These are phyloP conservation scores for Saprolegnia parasitica DNA, from an alignment of 352 stramenopile species.

Conservation along the genomic window DNA sequence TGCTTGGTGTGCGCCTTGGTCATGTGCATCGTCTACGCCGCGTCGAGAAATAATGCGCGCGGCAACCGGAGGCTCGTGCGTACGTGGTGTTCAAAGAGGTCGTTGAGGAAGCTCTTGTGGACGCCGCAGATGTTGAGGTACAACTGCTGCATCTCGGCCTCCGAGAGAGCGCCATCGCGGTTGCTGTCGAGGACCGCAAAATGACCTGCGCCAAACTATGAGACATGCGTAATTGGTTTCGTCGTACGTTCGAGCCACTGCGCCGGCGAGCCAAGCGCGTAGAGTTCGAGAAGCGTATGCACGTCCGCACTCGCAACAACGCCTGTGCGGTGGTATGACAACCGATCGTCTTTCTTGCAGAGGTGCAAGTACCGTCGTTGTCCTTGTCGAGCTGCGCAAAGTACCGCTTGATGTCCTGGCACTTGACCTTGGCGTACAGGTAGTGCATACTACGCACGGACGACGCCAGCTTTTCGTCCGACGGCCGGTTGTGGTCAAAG, in stretches of 20 bases:
- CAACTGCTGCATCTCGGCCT: conserved; percentile 22
- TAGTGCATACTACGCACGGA: background rate
- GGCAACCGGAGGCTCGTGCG: background rate
- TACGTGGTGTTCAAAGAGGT: conserved; percentile 15
- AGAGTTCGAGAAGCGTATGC: background rate
- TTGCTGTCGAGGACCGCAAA: conserved; percentile 16
- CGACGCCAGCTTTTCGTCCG: background rate
- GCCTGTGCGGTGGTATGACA: background rate
- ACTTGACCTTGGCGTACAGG: conserved; percentile 18
- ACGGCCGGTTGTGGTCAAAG: background rate
- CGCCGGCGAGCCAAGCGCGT: background rate
- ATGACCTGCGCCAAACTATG: background rate
- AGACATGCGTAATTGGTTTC: background rate
- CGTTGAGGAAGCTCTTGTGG: conserved; percentile 19
- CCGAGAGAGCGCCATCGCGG: background rate
- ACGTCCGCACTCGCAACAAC: background rate
- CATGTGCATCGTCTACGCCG: conserved; percentile 10
- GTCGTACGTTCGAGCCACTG: conserved; percentile 18
- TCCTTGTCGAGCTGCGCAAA: conserved; percentile 25
- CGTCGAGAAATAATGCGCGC: background rate
- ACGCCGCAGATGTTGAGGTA: conserved; percentile 22
- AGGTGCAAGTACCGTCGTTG: background rate
- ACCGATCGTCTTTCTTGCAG: background rate
- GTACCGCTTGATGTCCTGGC: conserved; percentile 16
- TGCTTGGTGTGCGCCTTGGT: conserved; percentile 13